Percentiles rank a stretch among this genome's conserved stretches.
Conservation (phyloP, 2,329 filamentous ascomycete species). For the Botrytis elliptica region DNA sequence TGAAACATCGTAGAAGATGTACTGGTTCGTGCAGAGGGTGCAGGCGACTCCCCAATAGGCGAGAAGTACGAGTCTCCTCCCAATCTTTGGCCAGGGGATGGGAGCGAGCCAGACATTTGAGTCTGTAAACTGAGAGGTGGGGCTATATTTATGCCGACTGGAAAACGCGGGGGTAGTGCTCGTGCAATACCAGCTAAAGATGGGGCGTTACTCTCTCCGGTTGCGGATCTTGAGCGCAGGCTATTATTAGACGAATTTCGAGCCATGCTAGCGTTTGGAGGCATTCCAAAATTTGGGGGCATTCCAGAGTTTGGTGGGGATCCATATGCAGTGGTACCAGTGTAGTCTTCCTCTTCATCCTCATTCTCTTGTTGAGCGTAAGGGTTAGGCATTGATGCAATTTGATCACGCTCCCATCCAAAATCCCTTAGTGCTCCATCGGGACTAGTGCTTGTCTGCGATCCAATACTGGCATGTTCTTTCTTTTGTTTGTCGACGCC, state of each 20-base stretch:
- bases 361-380: constrained; percentile 67
- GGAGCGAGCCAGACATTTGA: constrained; percentile 41
- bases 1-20: constrained; percentile 41
- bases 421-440: constrained; percentile 60
- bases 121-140: constrained; percentile 70
- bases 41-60: constrained; percentile 75
- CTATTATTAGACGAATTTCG: constrained; percentile 74
- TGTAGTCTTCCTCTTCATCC: constrained; percentile 56
- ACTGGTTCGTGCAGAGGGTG: constrained; percentile 63
- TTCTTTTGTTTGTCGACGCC: constrained; percentile 77
- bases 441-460: constrained; percentile 47
- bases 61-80: constrained; percentile 84
- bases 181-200: constrained; percentile 57
- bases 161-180: constrained; percentile 69
- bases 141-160: constrained; percentile 44
- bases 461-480: constrained; percentile 53
- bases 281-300: constrained; percentile 13
- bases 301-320: constrained; percentile 42
- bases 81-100: constrained; percentile 39
- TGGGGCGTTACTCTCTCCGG: constrained; percentile 63
- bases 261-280: constrained; percentile 52
- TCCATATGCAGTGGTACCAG: constrained; percentile 37
- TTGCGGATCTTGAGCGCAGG: constrained; percentile 72
- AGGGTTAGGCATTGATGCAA: constrained; percentile 72
- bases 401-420: constrained; percentile 70